Conservation (phyloP, 2,329 filamentous ascomycete species). For the Penicillium sp. region DNA sequence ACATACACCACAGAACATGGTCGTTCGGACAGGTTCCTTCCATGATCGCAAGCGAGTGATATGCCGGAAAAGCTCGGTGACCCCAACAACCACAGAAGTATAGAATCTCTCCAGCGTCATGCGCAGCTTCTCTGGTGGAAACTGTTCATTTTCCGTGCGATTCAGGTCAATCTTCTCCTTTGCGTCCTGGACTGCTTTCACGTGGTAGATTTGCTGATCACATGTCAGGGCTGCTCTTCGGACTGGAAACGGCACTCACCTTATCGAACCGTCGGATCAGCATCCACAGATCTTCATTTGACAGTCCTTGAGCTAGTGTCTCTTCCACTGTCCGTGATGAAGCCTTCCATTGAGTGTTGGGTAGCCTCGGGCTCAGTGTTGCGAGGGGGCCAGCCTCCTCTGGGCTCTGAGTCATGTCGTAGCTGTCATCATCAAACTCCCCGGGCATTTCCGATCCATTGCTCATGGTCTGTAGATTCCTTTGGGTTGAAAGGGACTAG, state of each 20-base stretch:
- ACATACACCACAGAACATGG: conserved; percentile 61
- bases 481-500: neutral
- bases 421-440: conserved; percentile 10
- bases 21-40: conserved; percentile 70
- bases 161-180: conserved; percentile 73
- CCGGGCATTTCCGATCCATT: conserved; percentile 10
- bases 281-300: conserved; percentile 74
- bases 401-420: conserved; percentile 5
- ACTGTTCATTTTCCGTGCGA: conserved; percentile 78
- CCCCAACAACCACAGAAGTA: conserved; percentile 71
- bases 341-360: conserved; percentile 23
- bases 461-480: conserved; percentile 7
- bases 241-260: conserved; percentile 39
- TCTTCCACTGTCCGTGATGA: conserved; percentile 24
- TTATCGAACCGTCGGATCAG: conserved; percentile 75
- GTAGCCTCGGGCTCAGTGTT: conserved; percentile 7
- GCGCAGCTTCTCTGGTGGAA: conserved; percentile 79
- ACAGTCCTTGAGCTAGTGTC: conserved; percentile 65
- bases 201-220: conserved; percentile 66
- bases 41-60: conserved; percentile 76
- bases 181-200: conserved; percentile 65
- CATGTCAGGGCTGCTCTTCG: conserved; percentile 25
- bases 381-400: conserved; percentile 11
- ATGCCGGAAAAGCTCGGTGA: conserved; percentile 71
- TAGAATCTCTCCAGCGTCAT: conserved; percentile 78